Evolutionary conservation across 129 eudicot species (phyloP), one percentile per base, ranked within the genome.

Genomic region (Tagetes erecta): DNA sequence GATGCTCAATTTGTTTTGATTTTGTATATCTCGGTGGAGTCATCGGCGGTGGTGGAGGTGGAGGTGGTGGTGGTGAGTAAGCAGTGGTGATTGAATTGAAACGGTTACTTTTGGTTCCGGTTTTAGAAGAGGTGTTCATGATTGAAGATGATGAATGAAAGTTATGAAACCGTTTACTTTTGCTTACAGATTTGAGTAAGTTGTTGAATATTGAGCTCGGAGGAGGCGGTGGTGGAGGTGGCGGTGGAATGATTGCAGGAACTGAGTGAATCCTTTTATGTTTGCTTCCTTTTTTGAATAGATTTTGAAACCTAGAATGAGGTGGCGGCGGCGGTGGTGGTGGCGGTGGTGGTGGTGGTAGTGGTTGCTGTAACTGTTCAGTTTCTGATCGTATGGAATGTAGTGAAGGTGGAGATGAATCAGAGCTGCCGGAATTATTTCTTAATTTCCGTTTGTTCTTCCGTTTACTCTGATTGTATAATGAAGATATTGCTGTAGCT

Each of bases 131-230:
- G 7, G n/a, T 64, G 67, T 83, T 83, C 70, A 82, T 81, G 3
- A 85, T 83, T 30, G 97, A 87, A 0, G 91, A 70, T 1, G 91
- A 83, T 0, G 83, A 86, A 78, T 6, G 88, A 86, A 74, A 8
- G 74, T 2, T 8, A 38, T 62, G 52, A 74, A 80, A 82, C 7
- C 90, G 84, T 46, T 87, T 89, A 47, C 85, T 84, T 76, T 84
- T 84, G 77, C 45, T 46, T 27, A 79, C 77, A 66, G 82, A 76
- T 86, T 86, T 89, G 84, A 89, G 85, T 8, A 89, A 11, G 60
- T 87, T 89, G 39, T 83, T 84, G 83, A 87, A 85, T 33, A 89
- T 87, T 31, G 92, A 84, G 74, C 41, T 81, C 1, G 93, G 93
- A 0, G 88, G 96, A 0, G 84, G 92, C 0, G 77, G 89, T 1